phyloP scores from a whole-genome alignment of 106 monocot genomes.

The Narthecium ossifragum region DNA sequence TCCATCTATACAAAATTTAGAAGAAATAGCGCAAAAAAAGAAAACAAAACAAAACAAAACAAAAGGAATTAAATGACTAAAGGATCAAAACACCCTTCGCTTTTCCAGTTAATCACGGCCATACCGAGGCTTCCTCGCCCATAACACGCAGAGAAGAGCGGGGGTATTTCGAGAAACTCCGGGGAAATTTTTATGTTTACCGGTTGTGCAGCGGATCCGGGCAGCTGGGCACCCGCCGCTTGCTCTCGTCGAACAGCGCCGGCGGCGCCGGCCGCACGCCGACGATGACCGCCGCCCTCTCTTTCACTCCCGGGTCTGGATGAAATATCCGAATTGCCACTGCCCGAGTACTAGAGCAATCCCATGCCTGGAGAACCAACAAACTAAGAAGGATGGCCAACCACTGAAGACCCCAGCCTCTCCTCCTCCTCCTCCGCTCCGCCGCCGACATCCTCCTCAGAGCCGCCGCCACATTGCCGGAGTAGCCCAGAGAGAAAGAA shows the following conservation, averaged over 20 bases:
- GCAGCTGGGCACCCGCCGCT: constrained; percentile 1
- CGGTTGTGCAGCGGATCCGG: constrained; percentile 2
- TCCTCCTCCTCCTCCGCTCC: not conserved
- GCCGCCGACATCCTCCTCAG: not conserved
- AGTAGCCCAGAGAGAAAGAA: not conserved
- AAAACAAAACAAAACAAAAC: too few relatives aligned
- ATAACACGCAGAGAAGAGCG: too few relatives aligned
- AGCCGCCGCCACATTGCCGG: not conserved
- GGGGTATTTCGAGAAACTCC: too few relatives aligned
- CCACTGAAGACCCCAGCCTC: too few relatives aligned
- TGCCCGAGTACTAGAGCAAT: not conserved
- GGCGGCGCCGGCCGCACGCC: not conserved
- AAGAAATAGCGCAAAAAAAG: too few relatives aligned
- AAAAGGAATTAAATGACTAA: not conserved
- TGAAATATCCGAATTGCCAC: constrained; percentile 4
- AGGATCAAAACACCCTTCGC: too few relatives aligned
- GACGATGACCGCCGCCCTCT: not conserved
- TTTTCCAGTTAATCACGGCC: too few relatives aligned
- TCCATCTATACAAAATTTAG: too few relatives aligned
- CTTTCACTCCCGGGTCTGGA: not conserved
- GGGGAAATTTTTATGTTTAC: not conserved
- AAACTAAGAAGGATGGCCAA: not conserved
- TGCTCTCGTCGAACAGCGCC: not conserved
- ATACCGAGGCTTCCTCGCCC: too few relatives aligned
- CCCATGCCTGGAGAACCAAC: not conserved